Percentiles rank a stretch among this genome's conserved stretches.
phyloP scores from a whole-genome alignment of 164 flowering plant species.

The Saururus chinensis region DNA sequence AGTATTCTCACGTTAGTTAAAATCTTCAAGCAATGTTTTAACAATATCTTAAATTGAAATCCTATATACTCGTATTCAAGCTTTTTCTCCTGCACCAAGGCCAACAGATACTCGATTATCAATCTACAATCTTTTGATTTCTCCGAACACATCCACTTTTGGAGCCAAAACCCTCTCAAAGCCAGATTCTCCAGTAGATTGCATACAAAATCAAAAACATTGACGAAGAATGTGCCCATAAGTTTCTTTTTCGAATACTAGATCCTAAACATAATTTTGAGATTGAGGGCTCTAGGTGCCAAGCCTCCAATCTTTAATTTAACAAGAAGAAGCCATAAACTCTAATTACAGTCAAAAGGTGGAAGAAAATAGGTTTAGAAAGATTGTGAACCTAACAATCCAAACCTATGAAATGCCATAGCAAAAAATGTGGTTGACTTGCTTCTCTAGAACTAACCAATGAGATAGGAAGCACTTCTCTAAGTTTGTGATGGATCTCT shows the following conservation, averaged over 20 bases:
- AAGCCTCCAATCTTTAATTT: too few species aligned
- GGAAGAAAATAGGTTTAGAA: too few species aligned
- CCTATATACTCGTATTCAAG: conserved; percentile 72
- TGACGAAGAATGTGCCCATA: too few species aligned
- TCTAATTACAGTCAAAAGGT: too few species aligned
- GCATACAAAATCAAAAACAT: background rate
- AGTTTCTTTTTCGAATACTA: too few species aligned
- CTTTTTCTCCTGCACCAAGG: conserved; percentile 45
- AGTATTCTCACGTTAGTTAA: too few species aligned
- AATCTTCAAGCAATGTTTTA: background rate
- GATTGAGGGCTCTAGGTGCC: too few species aligned
- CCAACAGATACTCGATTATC: conserved; percentile 78
- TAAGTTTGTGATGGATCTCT: too few species aligned
- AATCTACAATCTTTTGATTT: conserved; percentile 56
- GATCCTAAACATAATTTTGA: too few species aligned
- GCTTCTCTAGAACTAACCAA: background rate
- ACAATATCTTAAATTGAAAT: background rate
- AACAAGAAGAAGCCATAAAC: too few species aligned
- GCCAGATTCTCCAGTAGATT: conserved; percentile 75
- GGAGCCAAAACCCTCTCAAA: conserved; percentile 93
- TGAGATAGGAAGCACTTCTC: background rate
- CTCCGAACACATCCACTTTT: conserved; percentile 64
- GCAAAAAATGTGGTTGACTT: background rate
- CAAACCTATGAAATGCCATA: background rate
- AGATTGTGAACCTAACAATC: too few species aligned